A percentile compares a stretch with the other conserved stretches of the same genome.
phyloP scores from a whole-genome alignment of 805 yeast genomes.

The Lipomyces orientalis region DNA sequence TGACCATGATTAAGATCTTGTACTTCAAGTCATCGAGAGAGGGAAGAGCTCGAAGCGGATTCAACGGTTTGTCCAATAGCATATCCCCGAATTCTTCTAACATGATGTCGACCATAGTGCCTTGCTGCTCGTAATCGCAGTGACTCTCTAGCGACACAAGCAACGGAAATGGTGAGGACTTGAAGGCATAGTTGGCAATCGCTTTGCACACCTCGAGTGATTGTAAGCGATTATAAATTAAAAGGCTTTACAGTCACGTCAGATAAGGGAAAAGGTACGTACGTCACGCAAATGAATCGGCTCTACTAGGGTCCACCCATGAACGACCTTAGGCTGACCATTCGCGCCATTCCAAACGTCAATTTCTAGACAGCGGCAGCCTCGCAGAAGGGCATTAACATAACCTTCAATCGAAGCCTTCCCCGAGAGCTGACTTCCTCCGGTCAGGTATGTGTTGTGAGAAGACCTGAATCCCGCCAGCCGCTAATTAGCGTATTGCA shows the following conservation, averaged over 20 bases:
- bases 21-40: conserved; percentile 75
- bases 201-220: conserved; percentile 44
- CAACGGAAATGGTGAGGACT: conserved; percentile 82
- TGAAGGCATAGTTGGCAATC: conserved; percentile 82
- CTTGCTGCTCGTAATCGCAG: conserved; percentile 72
- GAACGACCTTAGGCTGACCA: conserved; percentile 75
- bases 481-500: background rate
- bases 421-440: conserved; percentile 81
- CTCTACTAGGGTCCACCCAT: conserved; percentile 81
- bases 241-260: background rate
- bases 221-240: background rate
- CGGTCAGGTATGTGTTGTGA: conserved; percentile 87
- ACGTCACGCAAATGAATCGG: conserved; percentile 70
- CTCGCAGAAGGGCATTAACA: conserved; percentile 82
- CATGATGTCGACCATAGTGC: conserved; percentile 57
- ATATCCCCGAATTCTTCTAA: conserved; percentile 62
- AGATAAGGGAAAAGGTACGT: background rate
- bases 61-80: conserved; percentile 52
- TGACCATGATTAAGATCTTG: conserved; percentile 76
- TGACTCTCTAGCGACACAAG: conserved; percentile 84
- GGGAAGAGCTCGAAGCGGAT: conserved; percentile 56
- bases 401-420: conserved; percentile 88
- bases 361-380: conserved; percentile 89
- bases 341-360: conserved; percentile 85
- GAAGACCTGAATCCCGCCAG: conserved; percentile 54